Base-by-base conservation (phyloP, 768 basidiomycete species). In the Russula emetica region DNA sequence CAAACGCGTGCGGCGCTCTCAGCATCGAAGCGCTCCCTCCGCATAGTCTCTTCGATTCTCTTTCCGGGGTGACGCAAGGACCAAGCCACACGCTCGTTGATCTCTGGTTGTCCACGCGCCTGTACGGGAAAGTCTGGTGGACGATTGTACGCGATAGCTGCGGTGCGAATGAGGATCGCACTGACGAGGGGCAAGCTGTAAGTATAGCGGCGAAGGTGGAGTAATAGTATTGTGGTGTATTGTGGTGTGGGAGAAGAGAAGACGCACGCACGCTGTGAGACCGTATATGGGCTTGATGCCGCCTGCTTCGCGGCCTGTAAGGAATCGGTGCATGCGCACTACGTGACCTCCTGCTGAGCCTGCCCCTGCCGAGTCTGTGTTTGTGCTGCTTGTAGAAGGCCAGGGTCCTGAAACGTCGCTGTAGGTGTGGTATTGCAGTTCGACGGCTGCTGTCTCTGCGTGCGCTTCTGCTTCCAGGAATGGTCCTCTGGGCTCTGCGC, bases 241-340 rank as follows among this genome's bases (percentile, higher is more conserved):
- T n/a, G n/a, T n/a, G n/a, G n/a, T n/a, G n/a, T 36, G 13, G 34
- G 20, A n/a, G 18, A 3, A 10, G 9, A 18, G 14, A 44, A 11
- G 28, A 82, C 88, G 66, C 72, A 82, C 88, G 66, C 72, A 94
- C 92, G 92, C 85, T 32, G 93, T 96, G 10, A 96, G 75, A 9
- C 93, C 93, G 68, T 85, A 91, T 0, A 95, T 83, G n/a, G 93
- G 93, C 70, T 92, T 94, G 16, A 92, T 82, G 0, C 93, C 92
- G 16, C 86, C 85, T 2, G 81, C 84, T 72, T 96, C 93, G 47
- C 92, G 78, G 0, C 94, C 94, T 1, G 93, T 96, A 56, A 94
- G 78, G 77, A 96, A 96, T 20, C 80, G 77, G 74, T 95, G 93
- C 66, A 85, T 79, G 26, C 91, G 83, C 45, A 70, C 73, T 2